Base-by-base conservation (phyloP, 495 filamentous ascomycete genomes). In the Lophiostoma macrostomum region DNA sequence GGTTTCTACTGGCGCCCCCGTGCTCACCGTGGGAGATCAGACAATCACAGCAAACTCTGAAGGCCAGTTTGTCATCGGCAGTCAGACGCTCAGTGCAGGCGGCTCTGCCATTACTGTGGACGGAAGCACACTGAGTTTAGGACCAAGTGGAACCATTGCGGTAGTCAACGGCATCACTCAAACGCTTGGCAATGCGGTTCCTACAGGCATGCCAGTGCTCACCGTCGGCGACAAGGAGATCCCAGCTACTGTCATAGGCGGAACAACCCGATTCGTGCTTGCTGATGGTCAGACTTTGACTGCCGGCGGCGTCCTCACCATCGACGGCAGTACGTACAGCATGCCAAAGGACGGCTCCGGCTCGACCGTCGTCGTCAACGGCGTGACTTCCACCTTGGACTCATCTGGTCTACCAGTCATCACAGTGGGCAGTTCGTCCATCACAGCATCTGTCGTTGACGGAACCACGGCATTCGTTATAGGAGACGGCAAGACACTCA, bases 171-270 rank as follows among this genome's bases (percentile, higher is more conserved):
- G 54, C 27, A 38, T 47, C 2, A 63, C 59, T 2, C 54, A 57
- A 25, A 63, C 47, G 5, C 53, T 63, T n/a, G 47, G 48, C 19
- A 18, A 50, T 16, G 55, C 27, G 5, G 57, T 32, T 13, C 8
- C 42, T 4, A 50, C 44, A n/a, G 38, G 44, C 25, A 12, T 22
- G 8, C 64, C 66, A 27, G 51, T 57, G 10, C 22, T 70, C 6
- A 69, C 66, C 0, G 39, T 69, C 10, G 52, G 50, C 14, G 57
- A 42, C n/a, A 32, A 65, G 31, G 60, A 48, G 7, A 55, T 64
- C 34, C 53, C 60, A 8, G 63, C 67, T 36, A 67, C 56, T 5
- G 53, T 56, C 8, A 38, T 56, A 24, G 53, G 53, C 4, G 53
- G 53, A 20, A 28, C 54, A 7, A 58, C 54, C 1, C n/a, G 6